Evolutionary conservation across 306 rosid genomes (phyloP).

Genomic region (Cicer judaicum): DNA sequence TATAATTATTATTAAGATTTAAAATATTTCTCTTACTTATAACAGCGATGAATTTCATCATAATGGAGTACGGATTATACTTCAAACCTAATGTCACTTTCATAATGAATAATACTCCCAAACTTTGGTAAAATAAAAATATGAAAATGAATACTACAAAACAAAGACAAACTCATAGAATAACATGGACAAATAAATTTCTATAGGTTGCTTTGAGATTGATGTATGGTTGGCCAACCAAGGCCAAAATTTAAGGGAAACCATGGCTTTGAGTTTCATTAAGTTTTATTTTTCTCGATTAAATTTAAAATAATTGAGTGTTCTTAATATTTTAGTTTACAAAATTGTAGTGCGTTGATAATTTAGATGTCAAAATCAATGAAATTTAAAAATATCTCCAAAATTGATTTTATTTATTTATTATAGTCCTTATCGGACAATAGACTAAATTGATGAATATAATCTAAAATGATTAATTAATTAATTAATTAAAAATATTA

Average conservation of each 20-base stretch:
- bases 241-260: conserved; percentile 40
- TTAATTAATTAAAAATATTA: too few species aligned
- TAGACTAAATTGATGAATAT: too few species aligned
- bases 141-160: conserved; percentile 12
- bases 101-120: conserved; percentile 28
- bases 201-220: neutral
- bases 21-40: too few species aligned
- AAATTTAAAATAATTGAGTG: neutral
- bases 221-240: conserved; percentile 31
- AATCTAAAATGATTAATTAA: too few species aligned
- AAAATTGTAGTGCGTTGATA: neutral
- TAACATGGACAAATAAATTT: neutral
- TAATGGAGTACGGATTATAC: neutral
- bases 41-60: too few species aligned
- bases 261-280: conserved; percentile 27
- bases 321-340: neutral
- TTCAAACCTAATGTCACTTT: conserved; percentile 40
- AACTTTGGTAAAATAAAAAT: neutral
- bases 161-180: neutral
- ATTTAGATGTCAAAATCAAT: neutral
- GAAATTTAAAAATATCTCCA: neutral
- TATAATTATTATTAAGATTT: too few species aligned
- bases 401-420: neutral
- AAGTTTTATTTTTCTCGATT: neutral
- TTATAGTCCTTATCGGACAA: too few species aligned